A percentile compares a stretch with the other conserved stretches of the same genome.
These are phyloP conservation scores for Xylariaceae sp. DNA, from an alignment of 2,329 filamentous ascomycete species.

Conservation along the genomic window DNA sequence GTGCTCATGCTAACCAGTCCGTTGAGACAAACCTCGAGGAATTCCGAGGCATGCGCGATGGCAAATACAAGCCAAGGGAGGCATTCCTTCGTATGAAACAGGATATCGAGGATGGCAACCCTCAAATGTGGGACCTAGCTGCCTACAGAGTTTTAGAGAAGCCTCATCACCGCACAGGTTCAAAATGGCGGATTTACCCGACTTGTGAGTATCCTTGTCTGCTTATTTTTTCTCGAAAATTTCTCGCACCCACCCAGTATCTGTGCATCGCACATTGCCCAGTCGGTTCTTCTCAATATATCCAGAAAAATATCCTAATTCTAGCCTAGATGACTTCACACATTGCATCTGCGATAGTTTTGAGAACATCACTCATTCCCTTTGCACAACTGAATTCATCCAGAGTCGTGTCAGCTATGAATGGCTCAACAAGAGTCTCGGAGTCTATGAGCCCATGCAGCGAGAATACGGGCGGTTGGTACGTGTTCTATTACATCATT, in stretches of 20 bases:
- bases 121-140: conserved; percentile 82
- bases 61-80: conserved; percentile 80
- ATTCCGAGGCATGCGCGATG: conserved; percentile 87
- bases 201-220: conserved; percentile 49
- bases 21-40: conserved; percentile 74
- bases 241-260: no score
- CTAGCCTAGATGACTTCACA: conserved; percentile 66
- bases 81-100: conserved; percentile 93
- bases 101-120: conserved; percentile 63
- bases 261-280: no score
- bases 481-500: background rate
- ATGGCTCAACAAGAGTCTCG: conserved; percentile 72
- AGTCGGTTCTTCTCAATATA: background rate
- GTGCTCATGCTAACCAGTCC: conserved; percentile 71
- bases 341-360: conserved; percentile 91
- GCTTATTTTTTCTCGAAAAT: no score
- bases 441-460: conserved; percentile 90
- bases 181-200: conserved; percentile 88
- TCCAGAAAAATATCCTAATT: background rate
- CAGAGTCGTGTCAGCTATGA: conserved; percentile 84
- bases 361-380: conserved; percentile 84
- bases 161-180: conserved; percentile 73
- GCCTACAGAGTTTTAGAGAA: conserved; percentile 77
- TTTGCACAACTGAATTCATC: conserved; percentile 92
- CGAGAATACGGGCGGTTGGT: conserved; percentile 60